Percentiles rank a stretch among this genome's conserved stretches.
These are phyloP conservation scores for Fusarium austroafricanum DNA, from an alignment of 2,329 filamentous ascomycete genomes.

Conservation along the genomic window DNA sequence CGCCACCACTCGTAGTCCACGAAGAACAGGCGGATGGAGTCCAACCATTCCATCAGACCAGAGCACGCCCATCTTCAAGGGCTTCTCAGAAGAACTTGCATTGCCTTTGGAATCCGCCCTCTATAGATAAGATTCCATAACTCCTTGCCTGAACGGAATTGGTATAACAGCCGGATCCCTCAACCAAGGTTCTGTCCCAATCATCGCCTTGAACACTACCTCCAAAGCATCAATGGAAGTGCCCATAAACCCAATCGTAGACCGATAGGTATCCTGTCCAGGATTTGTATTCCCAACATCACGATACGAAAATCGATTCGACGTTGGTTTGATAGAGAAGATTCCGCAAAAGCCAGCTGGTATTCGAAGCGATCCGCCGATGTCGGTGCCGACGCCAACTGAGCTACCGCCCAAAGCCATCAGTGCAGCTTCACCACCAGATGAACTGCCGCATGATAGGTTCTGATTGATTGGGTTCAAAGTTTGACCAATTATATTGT, in stretches of 20 bases:
- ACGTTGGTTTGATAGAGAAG: constrained; percentile 36
- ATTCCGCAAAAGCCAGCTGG: constrained; percentile 47
- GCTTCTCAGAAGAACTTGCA: constrained; percentile 21
- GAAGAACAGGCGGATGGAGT: constrained; percentile 67
- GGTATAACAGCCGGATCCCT: constrained; percentile 73
- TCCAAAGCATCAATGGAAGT: constrained; percentile 65
- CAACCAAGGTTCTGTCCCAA: constrained; percentile 70
- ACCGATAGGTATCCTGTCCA: constrained; percentile 72
- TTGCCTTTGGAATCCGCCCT: constrained; percentile 29
- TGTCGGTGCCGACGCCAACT: constrained; percentile 53
- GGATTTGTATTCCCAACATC: constrained; percentile 45
- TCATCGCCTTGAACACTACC: constrained; percentile 66
- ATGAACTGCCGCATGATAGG: constrained; percentile 51
- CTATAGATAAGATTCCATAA: constrained; percentile 54
- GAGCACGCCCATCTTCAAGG: constrained; percentile 66
- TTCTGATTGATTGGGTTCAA: constrained; percentile 50
- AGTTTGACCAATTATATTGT: constrained; percentile 51
- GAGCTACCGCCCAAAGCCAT: constrained; percentile 49
- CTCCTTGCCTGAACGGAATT: constrained; percentile 70
- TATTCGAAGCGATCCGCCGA: constrained; percentile 50
- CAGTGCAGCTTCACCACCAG: constrained; percentile 53
- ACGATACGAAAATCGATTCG: constrained; percentile 34
- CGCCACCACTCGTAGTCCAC: constrained; percentile 42
- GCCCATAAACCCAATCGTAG: constrained; percentile 72
- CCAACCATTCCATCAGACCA: constrained; percentile 61